Percentiles rank a stretch among this genome's conserved stretches.
phyloP scores from a whole-genome alignment of 2,329 filamentous ascomycete species.

The Karstenula rhodostoma region DNA sequence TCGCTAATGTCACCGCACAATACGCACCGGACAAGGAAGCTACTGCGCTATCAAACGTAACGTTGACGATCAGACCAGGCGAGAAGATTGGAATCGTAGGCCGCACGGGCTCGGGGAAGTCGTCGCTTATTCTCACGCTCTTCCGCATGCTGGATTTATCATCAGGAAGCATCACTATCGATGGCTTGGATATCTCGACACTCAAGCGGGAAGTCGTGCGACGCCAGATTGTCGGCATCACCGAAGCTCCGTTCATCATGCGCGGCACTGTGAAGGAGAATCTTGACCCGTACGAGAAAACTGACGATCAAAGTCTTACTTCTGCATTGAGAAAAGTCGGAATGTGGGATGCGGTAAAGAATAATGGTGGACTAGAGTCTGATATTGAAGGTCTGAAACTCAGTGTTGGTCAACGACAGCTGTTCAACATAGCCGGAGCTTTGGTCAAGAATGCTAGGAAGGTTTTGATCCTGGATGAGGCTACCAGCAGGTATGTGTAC shows the following conservation, averaged over 20 bases:
- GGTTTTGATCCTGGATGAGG: conserved; percentile 27
- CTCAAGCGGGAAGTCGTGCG: conserved; percentile 53
- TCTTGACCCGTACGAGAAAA: conserved; percentile 53
- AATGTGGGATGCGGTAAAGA: conserved; percentile 52
- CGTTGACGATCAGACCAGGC: conserved; percentile 53
- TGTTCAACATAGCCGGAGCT: conserved; percentile 67
- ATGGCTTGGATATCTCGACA: conserved; percentile 55
- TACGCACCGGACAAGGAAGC: neutral
- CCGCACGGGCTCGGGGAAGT: conserved; percentile 58
- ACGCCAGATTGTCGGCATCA: conserved; percentile 50
- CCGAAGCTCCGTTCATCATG: conserved; percentile 60
- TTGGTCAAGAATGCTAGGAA: conserved; percentile 54
- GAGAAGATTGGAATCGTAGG: conserved; percentile 58
- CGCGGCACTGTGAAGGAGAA: conserved; percentile 58
- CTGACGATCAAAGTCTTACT: conserved; percentile 51
- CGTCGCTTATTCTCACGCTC: conserved; percentile 28
- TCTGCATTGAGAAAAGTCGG: conserved; percentile 56
- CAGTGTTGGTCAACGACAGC: conserved; percentile 59
- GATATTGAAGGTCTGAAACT: conserved; percentile 42
- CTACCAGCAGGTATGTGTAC: conserved; percentile 19
- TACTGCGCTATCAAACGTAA: neutral
- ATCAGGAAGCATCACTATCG: conserved; percentile 52
- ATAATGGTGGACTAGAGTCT: conserved; percentile 10
- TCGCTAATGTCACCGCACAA: conserved; percentile 6
- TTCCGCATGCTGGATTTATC: conserved; percentile 29